phyloP scores from a whole-genome alignment of 208 protist species.

The Trypanosoma scelopori region DNA sequence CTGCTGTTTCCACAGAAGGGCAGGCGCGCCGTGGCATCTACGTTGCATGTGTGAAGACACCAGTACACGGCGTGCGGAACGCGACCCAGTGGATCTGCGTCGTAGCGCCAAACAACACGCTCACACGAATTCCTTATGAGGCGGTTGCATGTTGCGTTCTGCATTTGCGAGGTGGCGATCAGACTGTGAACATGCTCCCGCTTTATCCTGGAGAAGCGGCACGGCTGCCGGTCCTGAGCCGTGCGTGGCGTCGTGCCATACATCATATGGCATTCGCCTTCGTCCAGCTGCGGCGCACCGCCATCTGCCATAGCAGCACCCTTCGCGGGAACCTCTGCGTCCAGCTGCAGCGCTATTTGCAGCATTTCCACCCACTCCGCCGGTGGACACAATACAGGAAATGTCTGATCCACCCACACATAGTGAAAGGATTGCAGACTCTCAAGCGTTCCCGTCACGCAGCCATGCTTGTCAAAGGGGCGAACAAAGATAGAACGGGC shows the following conservation, averaged over 20 bases:
- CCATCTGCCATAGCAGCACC: neutral
- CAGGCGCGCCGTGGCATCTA: neutral
- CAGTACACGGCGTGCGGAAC: conserved; percentile 71
- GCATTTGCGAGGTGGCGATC: conserved; percentile 35
- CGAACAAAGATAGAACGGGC: conserved; percentile 32
- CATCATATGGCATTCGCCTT: conserved; percentile 1
- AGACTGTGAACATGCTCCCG: conserved; percentile 36
- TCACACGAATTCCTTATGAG: conserved; percentile 26
- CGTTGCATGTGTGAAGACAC: conserved; percentile 28
- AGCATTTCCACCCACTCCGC: conserved; percentile 67
- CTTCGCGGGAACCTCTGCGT: conserved; percentile 28
- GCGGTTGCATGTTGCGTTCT: conserved; percentile 34
- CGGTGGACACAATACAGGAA: conserved; percentile 58
- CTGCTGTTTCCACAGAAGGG: neutral
- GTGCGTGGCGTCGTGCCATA: conserved; percentile 29
- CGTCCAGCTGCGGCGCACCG: neutral
- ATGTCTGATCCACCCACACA: conserved; percentile 64
- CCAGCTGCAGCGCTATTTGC: conserved; percentile 50
- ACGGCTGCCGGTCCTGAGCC: conserved; percentile 13
- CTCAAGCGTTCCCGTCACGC: conserved; percentile 18
- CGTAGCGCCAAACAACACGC: conserved; percentile 55
- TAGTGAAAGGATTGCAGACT: conserved; percentile 26
- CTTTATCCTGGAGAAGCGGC: conserved; percentile 44
- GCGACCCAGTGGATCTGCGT: conserved; percentile 38
- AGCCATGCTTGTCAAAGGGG: conserved; percentile 21